phyloP scores from a whole-genome alignment of 495 filamentous ascomycete species.

The Pyronema domesticum region DNA sequence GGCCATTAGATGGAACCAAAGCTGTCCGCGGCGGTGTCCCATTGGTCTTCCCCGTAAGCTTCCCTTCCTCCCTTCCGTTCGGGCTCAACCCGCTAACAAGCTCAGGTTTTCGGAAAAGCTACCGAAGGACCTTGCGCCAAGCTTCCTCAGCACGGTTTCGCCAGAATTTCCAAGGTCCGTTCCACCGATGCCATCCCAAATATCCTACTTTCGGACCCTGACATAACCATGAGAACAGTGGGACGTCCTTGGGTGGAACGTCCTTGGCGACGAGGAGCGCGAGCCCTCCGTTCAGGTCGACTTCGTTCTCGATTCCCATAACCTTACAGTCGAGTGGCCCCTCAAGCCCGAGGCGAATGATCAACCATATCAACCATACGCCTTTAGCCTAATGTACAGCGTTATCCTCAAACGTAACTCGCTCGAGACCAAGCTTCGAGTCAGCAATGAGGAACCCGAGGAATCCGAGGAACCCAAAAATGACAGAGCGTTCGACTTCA shows the following conservation, averaged over 20 bases:
- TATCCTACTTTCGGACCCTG: background rate
- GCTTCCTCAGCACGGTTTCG: conserved; percentile 92
- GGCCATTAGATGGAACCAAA: conserved; percentile 33
- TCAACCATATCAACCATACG: conserved; percentile 74
- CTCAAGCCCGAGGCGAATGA: conserved; percentile 30
- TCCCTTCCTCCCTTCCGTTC: background rate
- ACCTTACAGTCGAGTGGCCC: conserved; percentile 38
- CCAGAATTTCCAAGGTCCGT: conserved; percentile 45
- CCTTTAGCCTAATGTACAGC: conserved; percentile 80
- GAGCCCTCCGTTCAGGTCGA: conserved; percentile 71
- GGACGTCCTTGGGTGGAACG: conserved; percentile 33
- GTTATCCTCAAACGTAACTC: conserved; percentile 61
- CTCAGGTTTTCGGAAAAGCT: conserved; percentile 75
- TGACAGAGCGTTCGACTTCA: conserved; percentile 56
- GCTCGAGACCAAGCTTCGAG: conserved; percentile 65
- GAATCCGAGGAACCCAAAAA: too few species aligned
- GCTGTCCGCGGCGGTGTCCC: conserved; percentile 67
- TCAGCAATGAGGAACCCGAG: conserved; percentile 65
- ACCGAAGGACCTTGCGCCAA: conserved; percentile 47
- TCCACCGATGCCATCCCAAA: too few species aligned
- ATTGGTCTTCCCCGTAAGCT: conserved; percentile 78
- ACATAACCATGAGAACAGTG: background rate
- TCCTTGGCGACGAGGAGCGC: conserved; percentile 33
- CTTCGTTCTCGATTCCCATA: conserved; percentile 65
- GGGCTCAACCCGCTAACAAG: background rate